Conservation (phyloP, 2,329 filamentous ascomycete genomes). For the Talaromyces albobiverticillius region DNA sequence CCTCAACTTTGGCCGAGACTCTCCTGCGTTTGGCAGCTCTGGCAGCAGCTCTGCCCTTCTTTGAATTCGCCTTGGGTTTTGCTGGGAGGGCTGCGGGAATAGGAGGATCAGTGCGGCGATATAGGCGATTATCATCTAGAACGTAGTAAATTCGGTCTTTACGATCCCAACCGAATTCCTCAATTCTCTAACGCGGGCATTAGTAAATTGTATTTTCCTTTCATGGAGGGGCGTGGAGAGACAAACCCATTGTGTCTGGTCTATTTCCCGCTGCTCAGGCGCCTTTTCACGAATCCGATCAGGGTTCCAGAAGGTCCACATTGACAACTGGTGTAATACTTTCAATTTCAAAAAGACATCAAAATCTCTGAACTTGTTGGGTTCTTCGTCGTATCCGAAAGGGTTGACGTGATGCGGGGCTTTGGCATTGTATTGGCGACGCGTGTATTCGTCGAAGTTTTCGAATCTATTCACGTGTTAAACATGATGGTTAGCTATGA, state of each 20-base stretch:
- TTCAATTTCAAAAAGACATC: slow-evolving; percentile 75
- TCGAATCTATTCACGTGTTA: slow-evolving; percentile 58
- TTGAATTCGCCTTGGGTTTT: slow-evolving; percentile 64
- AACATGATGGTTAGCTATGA: not conserved
- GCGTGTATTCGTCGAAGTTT: slow-evolving; percentile 89
- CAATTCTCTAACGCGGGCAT: slow-evolving; percentile 37
- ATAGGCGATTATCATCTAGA: slow-evolving; percentile 89
- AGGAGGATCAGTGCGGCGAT: slow-evolving; percentile 76
- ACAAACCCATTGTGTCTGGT: slow-evolving; percentile 80
- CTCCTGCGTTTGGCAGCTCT: slow-evolving; percentile 73
- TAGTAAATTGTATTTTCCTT: not conserved
- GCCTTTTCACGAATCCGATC: slow-evolving; percentile 85
- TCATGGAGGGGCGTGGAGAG: not conserved
- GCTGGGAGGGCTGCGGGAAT: slow-evolving; percentile 54
- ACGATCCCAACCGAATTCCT: slow-evolving; percentile 71
- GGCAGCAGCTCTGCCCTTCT: slow-evolving; percentile 60
- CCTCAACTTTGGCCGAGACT: slow-evolving; percentile 38
- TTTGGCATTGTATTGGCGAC: slow-evolving; percentile 83
- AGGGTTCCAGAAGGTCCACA: slow-evolving; percentile 83
- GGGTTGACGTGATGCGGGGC: slow-evolving; percentile 71
- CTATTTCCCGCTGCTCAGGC: slow-evolving; percentile 74
- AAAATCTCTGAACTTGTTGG: slow-evolving; percentile 74
- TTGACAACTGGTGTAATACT: slow-evolving; percentile 82
- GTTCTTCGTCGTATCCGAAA: slow-evolving; percentile 73
- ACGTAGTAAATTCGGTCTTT: slow-evolving; percentile 86